Base-by-base conservation (phyloP, 176 grass and related monocot species). In the Oropetium thomaeum region DNA sequence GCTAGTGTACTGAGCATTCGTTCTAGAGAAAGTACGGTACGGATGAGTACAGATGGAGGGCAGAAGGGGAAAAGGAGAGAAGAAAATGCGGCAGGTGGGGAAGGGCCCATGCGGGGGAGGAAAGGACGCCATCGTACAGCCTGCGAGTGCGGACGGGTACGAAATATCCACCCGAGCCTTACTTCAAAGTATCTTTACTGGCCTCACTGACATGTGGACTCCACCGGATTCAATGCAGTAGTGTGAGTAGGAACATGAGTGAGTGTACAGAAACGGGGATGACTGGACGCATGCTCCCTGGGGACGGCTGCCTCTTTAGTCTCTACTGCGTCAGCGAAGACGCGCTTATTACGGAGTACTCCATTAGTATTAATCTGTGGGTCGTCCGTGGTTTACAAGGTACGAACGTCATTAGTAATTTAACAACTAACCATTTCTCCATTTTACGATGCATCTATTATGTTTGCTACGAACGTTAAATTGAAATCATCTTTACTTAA, bases 61-160 rank as follows among this genome's bases (percentile, higher is more conserved):
- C 0, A 16, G 8, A 8, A 33, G 8, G 1, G 52, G 20, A 45
- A 69, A 27, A 41, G 53, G 25, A 20, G 10, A 5, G 2, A 25
- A 39, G 20, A 32, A 25, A 26, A 25, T 55, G 52, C n/a, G 48
- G 28, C 20, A 53, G 11, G 65, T 23, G 65, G 52, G 37, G 74
- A 80, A 47, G 78, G 86, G 66, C 1, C 70, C 31, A 85, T 69
- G 75, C 49, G 82, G 93, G 89, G 88, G 64, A 69, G 91, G 87
- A 62, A 28, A 81, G 87, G 87, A 85, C 82, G 23, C 73, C 66
- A 43, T 67, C 83, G 91, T 81, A 90, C 85, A 85, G 65, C 66
- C 70, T 45, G 75, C 26, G 25, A 65, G 87, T 90, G 73, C 78
- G 80, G 90, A 86, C 86, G 29, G 39, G 90, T 90, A 93, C 91